These are phyloP conservation scores for Leishmania braziliensis DNA, from an alignment of 208 protist genomes.

Conservation along the genomic window DNA sequence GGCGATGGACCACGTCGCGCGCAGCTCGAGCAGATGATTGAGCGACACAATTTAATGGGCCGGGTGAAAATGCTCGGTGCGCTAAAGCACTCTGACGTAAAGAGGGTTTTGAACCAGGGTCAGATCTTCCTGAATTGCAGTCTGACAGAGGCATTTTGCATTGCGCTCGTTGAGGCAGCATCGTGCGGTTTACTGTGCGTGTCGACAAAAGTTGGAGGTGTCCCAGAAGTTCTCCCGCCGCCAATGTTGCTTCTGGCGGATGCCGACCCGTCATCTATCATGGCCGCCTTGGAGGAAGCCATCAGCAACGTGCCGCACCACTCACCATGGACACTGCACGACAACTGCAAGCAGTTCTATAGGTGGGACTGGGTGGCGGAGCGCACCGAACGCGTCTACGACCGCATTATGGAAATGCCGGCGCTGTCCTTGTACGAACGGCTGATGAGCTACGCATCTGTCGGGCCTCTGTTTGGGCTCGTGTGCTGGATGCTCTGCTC, in stretches of 20 bases:
- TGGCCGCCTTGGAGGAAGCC: slow-evolving; percentile 71
- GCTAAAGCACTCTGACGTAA: slow-evolving; percentile 91
- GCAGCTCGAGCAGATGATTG: slow-evolving; percentile 97
- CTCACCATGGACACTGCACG: slow-evolving; percentile 87
- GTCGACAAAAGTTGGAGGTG: slow-evolving; percentile 97
- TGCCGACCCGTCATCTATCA: slow-evolving; percentile 83
- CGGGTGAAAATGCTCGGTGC: slow-evolving; percentile 96
- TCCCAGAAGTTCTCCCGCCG: slow-evolving; percentile 97
- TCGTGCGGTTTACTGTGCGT: slow-evolving; percentile 95
- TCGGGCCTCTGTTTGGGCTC: slow-evolving; percentile 89
- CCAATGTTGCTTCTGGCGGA: slow-evolving; percentile 93
- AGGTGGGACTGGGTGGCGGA: slow-evolving; percentile 95
- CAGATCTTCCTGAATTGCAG: slow-evolving; percentile 99
- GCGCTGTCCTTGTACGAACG: slow-evolving; percentile 80
- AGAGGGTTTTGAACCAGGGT: slow-evolving; percentile 92
- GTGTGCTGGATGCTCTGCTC: slow-evolving; percentile 90
- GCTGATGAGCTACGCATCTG: slow-evolving; percentile 83
- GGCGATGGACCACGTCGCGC: slow-evolving; percentile 97
- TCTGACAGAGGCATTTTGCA: slow-evolving; percentile 99
- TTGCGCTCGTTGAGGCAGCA: slow-evolving; percentile 98
- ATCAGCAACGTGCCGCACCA: slow-evolving; percentile 74
- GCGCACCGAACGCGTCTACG: slow-evolving; percentile 95
- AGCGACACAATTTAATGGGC: slow-evolving; percentile 96
- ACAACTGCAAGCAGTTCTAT: slow-evolving; percentile 93
- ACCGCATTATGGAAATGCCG: slow-evolving; percentile 68